Conservation (phyloP, 1,139 yeast genomes). For the Hyphopichia wangnamkhiaoensis region DNA sequence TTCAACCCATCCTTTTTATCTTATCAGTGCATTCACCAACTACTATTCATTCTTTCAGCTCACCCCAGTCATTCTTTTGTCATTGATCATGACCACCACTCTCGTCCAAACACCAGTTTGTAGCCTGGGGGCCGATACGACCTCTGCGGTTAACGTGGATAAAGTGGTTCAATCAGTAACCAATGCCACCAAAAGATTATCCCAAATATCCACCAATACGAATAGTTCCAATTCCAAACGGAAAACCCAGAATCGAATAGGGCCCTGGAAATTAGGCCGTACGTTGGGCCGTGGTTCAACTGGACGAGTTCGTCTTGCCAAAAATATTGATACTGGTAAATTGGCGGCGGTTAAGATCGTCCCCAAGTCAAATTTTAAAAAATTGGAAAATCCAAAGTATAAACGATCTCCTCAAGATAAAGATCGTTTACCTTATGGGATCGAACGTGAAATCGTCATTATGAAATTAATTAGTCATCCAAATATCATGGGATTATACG, state of each 20-base stretch:
- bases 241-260: conserved; percentile 72
- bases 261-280: conserved; percentile 96
- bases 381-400: conserved; percentile 56
- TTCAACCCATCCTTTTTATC: background rate
- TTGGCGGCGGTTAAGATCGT: conserved; percentile 97
- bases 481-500: conserved; percentile 92
- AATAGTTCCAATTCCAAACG: conserved; percentile 49
- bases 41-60: conserved; percentile 1
- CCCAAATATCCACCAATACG: conserved; percentile 63
- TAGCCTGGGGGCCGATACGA: background rate
- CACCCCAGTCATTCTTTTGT: background rate
- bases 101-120: background rate
- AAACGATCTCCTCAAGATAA: conserved; percentile 44
- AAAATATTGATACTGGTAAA: conserved; percentile 79
- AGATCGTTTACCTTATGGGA: conserved; percentile 82
- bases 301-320: conserved; percentile 90
- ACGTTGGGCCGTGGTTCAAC: conserved; percentile 95
- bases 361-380: conserved; percentile 69
- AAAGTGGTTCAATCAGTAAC: conserved; percentile 56
- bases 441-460: conserved; percentile 94
- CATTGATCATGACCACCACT: background rate
- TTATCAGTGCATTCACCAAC: conserved; percentile 1
- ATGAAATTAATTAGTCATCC: conserved; percentile 89
- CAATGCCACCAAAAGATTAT: conserved; percentile 62
- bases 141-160: conserved; percentile 38